Percentiles rank a stretch among this genome's conserved stretches.
Conservation (phyloP, 441 rosid genomes). For the Adansonia gregorii region DNA sequence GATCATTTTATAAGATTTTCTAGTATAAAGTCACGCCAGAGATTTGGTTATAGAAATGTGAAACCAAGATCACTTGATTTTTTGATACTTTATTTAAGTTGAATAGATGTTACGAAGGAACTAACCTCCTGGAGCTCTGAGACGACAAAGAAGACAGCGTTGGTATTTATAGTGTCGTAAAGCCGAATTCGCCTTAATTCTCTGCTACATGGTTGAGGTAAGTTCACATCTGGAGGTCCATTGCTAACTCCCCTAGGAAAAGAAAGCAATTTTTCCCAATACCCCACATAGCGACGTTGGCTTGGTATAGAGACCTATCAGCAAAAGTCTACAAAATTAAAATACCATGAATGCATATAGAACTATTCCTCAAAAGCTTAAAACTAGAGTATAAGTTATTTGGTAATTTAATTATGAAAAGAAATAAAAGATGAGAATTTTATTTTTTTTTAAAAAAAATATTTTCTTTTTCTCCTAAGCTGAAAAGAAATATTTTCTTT, state of each 20-base stretch:
- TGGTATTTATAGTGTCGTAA: conserved; percentile 67
- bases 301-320: conserved; percentile 89
- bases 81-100: neutral
- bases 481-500: no score
- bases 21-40: neutral
- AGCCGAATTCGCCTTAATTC: conserved; percentile 77
- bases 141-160: conserved; percentile 78
- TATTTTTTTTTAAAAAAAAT: no score
- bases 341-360: neutral
- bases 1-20: neutral
- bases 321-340: conserved; percentile 5
- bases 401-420: no score
- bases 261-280: conserved; percentile 59
- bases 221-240: conserved; percentile 54
- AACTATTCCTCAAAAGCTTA: neutral
- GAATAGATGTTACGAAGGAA: neutral
- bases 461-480: no score
- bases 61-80: conserved; percentile 2
- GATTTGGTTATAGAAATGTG: neutral
- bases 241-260: conserved; percentile 43
- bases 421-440: no score
- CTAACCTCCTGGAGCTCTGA: conserved; percentile 81
- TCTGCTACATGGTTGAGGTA: conserved; percentile 64
- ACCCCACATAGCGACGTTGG: conserved; percentile 85
- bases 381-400: no score